These are phyloP conservation scores for Penicillium paneum DNA, from an alignment of 2,329 filamentous ascomycete genomes.

Conservation along the genomic window DNA sequence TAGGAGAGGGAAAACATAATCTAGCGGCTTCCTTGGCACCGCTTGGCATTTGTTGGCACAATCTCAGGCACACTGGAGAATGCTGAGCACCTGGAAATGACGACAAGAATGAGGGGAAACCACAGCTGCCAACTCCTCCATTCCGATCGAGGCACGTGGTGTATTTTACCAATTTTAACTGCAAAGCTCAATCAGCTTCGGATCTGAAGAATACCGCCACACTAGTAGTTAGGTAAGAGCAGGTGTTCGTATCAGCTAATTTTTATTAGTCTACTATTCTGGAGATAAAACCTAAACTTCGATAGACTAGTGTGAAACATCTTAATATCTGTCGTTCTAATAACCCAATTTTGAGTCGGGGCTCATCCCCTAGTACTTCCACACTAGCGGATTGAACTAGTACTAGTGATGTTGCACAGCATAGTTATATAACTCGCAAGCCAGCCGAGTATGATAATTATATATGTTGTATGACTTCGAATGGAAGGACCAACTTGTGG, in stretches of 20 bases:
- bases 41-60: neutral
- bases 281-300: neutral
- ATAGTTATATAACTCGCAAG: neutral
- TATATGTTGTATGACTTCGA: neutral
- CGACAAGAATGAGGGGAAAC: slow-evolving; percentile 9
- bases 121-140: slow-evolving; percentile 8
- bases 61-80: slow-evolving; percentile 15
- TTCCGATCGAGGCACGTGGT: slow-evolving; percentile 20
- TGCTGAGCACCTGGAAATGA: slow-evolving; percentile 9
- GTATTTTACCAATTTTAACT: neutral
- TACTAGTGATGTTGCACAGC: neutral
- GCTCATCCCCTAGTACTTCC: slow-evolving; percentile 2
- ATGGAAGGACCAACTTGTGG: neutral
- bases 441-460: neutral
- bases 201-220: neutral
- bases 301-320: slow-evolving; percentile 1
- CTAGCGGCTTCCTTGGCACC: neutral
- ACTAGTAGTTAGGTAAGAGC: neutral
- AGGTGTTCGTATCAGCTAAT: neutral
- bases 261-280: neutral
- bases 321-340: neutral
- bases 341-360: neutral
- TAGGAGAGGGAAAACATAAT: neutral
- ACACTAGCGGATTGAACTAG: neutral
- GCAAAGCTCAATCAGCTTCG: neutral